Conservation (phyloP, 345 rosid genomes). For the Balakata baccata region DNA sequence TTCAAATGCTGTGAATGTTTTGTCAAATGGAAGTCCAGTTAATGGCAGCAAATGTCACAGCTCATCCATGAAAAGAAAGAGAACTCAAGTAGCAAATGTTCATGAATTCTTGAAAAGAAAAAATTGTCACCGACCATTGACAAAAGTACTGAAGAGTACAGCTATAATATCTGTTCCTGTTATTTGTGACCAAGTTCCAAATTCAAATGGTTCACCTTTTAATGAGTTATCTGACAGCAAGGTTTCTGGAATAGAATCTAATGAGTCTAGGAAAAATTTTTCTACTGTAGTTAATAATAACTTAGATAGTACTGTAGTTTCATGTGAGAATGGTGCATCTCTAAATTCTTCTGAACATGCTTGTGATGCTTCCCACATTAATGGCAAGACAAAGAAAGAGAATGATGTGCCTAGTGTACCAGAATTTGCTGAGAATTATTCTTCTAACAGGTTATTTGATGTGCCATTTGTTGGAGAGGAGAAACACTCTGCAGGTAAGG, state of each 20-base stretch:
- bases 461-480: conserved; percentile 77
- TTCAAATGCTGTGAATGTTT: conserved; percentile 38
- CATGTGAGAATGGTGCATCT: conserved; percentile 49
- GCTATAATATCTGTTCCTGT: conserved; percentile 75
- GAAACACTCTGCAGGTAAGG: conserved; percentile 64
- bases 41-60: conserved; percentile 50
- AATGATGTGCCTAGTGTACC: conserved; percentile 46
- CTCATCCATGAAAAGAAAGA: conserved; percentile 55
- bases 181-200: conserved; percentile 56
- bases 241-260: conserved; percentile 49
- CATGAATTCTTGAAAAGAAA: conserved; percentile 64
- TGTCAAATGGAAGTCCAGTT: conserved; percentile 48
- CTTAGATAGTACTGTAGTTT: conserved; percentile 63
- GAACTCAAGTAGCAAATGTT: conserved; percentile 57
- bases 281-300: conserved; percentile 50
- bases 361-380: conserved; percentile 41
- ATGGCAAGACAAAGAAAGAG: conserved; percentile 49
- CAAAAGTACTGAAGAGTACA: conserved; percentile 87
- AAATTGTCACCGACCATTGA: conserved; percentile 74
- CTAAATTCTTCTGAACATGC: conserved; percentile 43
- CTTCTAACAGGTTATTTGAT: conserved; percentile 58
- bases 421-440: conserved; percentile 48
- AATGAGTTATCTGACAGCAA: conserved; percentile 55
- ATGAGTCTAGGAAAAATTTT: conserved; percentile 53
- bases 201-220: conserved; percentile 42